These are phyloP conservation scores for Pichia membranifaciens DNA, from an alignment of 805 yeast genomes.

Conservation along the genomic window DNA sequence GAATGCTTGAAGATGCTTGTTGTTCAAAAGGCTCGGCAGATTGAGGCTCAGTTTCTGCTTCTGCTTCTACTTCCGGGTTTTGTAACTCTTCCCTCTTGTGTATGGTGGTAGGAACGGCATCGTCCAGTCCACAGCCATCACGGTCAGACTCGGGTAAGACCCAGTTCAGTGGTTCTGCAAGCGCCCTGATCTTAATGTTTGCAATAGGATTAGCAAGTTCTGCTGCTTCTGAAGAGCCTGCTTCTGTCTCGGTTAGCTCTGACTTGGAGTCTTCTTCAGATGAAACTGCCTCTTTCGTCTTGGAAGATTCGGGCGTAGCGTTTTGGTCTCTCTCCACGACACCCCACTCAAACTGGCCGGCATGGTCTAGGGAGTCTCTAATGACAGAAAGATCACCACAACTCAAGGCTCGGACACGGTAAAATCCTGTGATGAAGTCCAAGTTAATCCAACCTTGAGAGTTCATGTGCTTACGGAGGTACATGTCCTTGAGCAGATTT, in stretches of 20 bases:
- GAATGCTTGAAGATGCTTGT: too few relatives aligned
- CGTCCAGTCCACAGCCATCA: slow-evolving; percentile 39
- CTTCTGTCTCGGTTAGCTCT: slow-evolving; percentile 21
- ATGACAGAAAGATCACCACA: slow-evolving; percentile 49
- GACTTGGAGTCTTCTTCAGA: background rate
- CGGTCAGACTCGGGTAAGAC: slow-evolving; percentile 52
- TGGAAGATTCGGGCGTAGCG: too few relatives aligned
- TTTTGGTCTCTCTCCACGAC: slow-evolving; percentile 18
- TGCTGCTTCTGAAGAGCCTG: background rate
- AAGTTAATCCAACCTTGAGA: slow-evolving; percentile 67
- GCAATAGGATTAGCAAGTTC: background rate
- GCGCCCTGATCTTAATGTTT: slow-evolving; percentile 49
- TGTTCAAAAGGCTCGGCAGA: too few relatives aligned
- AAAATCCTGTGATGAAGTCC: slow-evolving; percentile 57
- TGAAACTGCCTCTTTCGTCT: too few relatives aligned
- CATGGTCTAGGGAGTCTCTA: slow-evolving; percentile 46
- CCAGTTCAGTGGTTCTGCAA: slow-evolving; percentile 59
- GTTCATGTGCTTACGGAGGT: slow-evolving; percentile 76
- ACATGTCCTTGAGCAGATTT: slow-evolving; percentile 80
- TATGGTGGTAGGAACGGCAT: slow-evolving; percentile 9
- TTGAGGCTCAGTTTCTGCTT: slow-evolving; percentile 13
- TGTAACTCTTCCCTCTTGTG: background rate
- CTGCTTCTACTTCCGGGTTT: slow-evolving; percentile 7
- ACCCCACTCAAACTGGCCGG: slow-evolving; percentile 40
- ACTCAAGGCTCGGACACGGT: slow-evolving; percentile 65